Conservation (phyloP, 306 rosid species). For the Psophocarpus tetragonolobus region DNA sequence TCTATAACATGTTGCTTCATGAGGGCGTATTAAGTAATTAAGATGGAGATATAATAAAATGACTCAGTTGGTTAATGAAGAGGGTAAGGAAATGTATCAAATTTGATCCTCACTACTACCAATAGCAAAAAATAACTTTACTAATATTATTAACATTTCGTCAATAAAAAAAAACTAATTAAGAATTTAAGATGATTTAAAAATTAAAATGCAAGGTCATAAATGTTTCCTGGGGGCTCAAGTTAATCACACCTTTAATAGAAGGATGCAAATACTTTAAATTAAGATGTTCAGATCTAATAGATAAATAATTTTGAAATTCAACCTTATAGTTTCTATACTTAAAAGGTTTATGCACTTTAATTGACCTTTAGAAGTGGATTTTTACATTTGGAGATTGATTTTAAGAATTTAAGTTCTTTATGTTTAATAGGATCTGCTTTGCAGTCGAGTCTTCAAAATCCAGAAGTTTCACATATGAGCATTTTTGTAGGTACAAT, state of each 20-base stretch:
- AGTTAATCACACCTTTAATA: neutral
- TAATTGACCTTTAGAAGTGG: neutral
- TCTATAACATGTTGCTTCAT: neutral
- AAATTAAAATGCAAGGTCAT: neutral
- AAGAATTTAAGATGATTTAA: neutral
- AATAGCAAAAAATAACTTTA: no score
- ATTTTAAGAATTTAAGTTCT: constrained; percentile 2
- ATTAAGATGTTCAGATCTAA: neutral
- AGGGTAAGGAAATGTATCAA: no score
- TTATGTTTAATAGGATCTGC: neutral
- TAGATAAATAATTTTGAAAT: neutral
- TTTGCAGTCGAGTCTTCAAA: constrained; percentile 5
- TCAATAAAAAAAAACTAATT: no score
- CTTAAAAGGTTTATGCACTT: neutral
- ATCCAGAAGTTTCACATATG: constrained; percentile 22
- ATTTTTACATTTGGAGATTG: neutral
- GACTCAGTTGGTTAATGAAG: no score
- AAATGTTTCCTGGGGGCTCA: neutral
- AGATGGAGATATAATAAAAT: no score
- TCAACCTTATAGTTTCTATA: neutral
- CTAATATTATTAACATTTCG: no score
- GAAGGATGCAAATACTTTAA: constrained; percentile 14
- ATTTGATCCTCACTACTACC: no score
- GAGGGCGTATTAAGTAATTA: neutral
- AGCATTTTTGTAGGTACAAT: constrained; percentile 71